Conservation (phyloP, 83 land plant genomes). For the Thuja plicata region DNA sequence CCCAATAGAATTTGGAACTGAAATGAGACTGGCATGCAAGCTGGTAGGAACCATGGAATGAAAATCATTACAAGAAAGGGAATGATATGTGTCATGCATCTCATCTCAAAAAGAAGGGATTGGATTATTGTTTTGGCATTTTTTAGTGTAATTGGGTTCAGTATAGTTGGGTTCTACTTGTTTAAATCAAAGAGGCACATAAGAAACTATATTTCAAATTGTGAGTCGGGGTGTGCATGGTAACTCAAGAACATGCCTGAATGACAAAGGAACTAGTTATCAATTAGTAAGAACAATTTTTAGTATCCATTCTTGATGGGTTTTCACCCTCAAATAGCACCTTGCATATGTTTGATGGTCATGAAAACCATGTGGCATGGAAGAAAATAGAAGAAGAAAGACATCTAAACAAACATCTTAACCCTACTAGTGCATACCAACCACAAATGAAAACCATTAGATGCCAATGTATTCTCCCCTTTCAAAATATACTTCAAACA, state of each 20-base stretch:
- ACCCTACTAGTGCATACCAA: not conserved
- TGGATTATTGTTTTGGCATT: too few relatives aligned
- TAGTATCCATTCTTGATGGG: not conserved
- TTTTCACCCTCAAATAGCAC: not conserved
- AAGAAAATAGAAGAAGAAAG: not conserved
- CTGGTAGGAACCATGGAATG: too few relatives aligned
- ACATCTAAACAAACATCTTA: not conserved
- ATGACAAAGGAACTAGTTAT: not conserved
- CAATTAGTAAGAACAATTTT: not conserved
- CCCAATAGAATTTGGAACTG: too few relatives aligned
- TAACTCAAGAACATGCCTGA: not conserved
- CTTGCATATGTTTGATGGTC: not conserved
- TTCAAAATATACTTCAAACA: not conserved
- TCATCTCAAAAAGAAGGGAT: too few relatives aligned
- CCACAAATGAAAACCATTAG: not conserved
- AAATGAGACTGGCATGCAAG: too few relatives aligned
- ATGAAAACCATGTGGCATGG: not conserved
- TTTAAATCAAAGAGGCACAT: too few relatives aligned
- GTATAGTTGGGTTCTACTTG: too few relatives aligned
- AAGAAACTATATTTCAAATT: too few relatives aligned
- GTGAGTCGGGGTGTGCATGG: too few relatives aligned
- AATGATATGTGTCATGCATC: too few relatives aligned
- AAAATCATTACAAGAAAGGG: too few relatives aligned
- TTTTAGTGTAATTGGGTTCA: too few relatives aligned
- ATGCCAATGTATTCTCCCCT: not conserved